Base-by-base conservation (phyloP, 2,329 filamentous ascomycete species). In the Fusarium falciforme region DNA sequence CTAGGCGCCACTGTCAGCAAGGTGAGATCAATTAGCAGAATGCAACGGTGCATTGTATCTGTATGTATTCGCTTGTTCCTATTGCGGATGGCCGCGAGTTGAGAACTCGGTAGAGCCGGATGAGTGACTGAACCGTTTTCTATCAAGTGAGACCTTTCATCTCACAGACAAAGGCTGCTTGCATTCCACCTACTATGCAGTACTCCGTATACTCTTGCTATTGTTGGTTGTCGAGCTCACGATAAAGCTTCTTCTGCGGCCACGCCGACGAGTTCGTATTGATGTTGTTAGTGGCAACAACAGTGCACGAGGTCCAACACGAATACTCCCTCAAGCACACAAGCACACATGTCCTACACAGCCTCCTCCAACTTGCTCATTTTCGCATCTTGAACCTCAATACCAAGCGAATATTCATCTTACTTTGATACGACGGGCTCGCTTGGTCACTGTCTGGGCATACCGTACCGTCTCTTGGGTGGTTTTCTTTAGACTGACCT, bases 231-330 rank as follows among this genome's bases (percentile, higher is more conserved):
- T 49, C 16, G 25, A 27, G 44, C 14, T 27, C 44, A 27, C 44
- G 44, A 49, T 9, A 49, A 49, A 49, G 44, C 44, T 49, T 49
- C 44, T 27, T 49, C 22, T 49, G 40, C 59, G 59, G 59, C 16
- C 16, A 29, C 20, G 10, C 59, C 42, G 59, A 52, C 42, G 29
- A 52, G 42, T 49, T 36, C 42, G 59, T 61, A 61, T 61, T 40
- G 57, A 17, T 31, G 57, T 14, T 31, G 42, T 25, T 61, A 35
- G 52, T 33, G 17, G 38, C 38, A 25, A 31, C 29, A 42, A 17
- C 29, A 59, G 27, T 60, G 36, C 47, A 60, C 57, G 27, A 60
- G 57, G 59, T 42, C 27, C 7, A 61, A 61, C 42, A 33, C 59
- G 25, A 61, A 61, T 25, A 52, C 22, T 31, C n/a, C 22, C 42